Base-by-base conservation (phyloP, 2,329 filamentous ascomycete genomes). In the Sphaerulina musiva region DNA sequence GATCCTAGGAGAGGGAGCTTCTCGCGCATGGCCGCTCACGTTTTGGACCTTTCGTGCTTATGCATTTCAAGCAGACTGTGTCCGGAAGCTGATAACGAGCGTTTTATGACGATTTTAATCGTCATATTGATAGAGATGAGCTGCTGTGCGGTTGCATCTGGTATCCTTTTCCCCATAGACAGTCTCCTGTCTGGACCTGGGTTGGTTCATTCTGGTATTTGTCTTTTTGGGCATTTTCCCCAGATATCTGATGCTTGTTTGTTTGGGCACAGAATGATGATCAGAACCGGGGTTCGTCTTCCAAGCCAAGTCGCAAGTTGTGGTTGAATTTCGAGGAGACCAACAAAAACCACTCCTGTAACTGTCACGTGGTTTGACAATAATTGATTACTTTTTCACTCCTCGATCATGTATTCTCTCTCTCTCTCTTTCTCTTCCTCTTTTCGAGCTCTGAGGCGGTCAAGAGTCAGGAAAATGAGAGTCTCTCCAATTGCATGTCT, bases 21-120 rank as follows among this genome's bases (percentile, higher is more conserved):
- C 65, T 67, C 57, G 67, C 65, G 67, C 53, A 69, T 69, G 66
- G 60, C 60, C 64, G 64, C 62, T 68, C 65, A 61, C 58, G 48
- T 56, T 59, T 64, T 56, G 53, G 58, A 59, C 54, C 58, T 64
- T 62, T 55, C 57, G 55, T 57, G 60, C 60, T 54, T 54, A 58
- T 58, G 56, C 52, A 56, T 20, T 20, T 20, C 20, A 29, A 29
- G 26, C 26, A 53, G 58, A 54, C 43, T 56, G 59, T 46, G 57
- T 59, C 48, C 40, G 42, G 48, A 48, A 55, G 55, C 60, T 32
- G 59, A 48, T 66, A 64, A 64, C 64, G 64, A 66, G 61, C 62
- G 62, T 66, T 58, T 45, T 34, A 14, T 44, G 42, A 44, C 6
- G 26, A 29, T 29, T 36, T 34, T 32, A n/a, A 42, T 57, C 38